Conservation (phyloP, 2,329 filamentous ascomycete species). For the Phaeosphaeria sp. region DNA sequence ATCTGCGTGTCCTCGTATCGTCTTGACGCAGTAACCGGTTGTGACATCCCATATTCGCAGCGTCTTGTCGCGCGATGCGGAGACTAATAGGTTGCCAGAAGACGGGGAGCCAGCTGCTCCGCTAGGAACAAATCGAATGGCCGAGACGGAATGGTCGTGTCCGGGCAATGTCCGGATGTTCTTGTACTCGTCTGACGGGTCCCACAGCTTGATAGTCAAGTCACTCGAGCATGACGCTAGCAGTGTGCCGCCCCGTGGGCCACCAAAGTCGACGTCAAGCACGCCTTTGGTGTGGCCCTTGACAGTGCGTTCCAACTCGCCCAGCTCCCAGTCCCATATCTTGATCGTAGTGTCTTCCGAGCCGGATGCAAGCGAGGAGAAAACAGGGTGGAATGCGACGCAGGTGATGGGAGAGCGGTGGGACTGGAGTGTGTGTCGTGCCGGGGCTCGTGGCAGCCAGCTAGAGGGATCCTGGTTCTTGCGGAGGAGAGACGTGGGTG, state of each 20-base stretch:
- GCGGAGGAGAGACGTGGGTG: constrained; percentile 76
- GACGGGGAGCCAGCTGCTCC: constrained; percentile 78
- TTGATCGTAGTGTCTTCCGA: constrained; percentile 95
- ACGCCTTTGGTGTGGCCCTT: constrained; percentile 93
- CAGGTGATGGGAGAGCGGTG: constrained; percentile 84
- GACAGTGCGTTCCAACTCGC: constrained; percentile 86
- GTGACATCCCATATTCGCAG: constrained; percentile 91
- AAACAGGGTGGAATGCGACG: constrained; percentile 90
- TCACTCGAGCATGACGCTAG: constrained; percentile 87
- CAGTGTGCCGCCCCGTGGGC: constrained; percentile 78
- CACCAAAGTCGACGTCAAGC: constrained; percentile 88
- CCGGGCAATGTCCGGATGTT: constrained; percentile 91
- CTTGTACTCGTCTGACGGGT: constrained; percentile 90
- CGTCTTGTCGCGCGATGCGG: constrained; percentile 83
- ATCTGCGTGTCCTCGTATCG: constrained; percentile 82
- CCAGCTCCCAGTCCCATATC: constrained; percentile 96
- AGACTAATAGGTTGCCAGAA: constrained; percentile 86
- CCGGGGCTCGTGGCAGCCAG: constrained; percentile 86
- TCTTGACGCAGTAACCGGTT: constrained; percentile 90
- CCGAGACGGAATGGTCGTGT: constrained; percentile 90
- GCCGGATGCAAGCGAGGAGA: constrained; percentile 86
- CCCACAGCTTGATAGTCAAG: constrained; percentile 93
- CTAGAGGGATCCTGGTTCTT: constrained; percentile 82
- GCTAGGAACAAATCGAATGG: constrained; percentile 86
- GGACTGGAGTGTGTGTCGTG: constrained; percentile 82